A percentile compares a stretch with the other conserved stretches of the same genome.
Evolutionary conservation across 176 grass and related monocot genomes (phyloP).

Genomic region (Rhynchospora tenuis): DNA sequence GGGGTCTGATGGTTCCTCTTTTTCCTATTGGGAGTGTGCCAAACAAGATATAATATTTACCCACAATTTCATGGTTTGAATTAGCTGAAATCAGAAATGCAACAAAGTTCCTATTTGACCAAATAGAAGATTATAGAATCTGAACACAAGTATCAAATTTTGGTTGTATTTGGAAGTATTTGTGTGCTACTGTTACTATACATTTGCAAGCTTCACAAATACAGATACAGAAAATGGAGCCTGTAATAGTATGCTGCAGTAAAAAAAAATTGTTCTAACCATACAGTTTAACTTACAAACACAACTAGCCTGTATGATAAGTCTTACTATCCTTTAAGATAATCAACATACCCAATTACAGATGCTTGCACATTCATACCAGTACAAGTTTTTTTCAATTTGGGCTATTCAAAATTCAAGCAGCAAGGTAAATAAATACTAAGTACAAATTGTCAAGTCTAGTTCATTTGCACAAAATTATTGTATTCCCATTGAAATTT

Average conservation of each 20-base stretch:
- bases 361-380: neutral
- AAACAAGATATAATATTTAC: neutral
- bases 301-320: neutral
- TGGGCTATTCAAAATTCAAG: neutral
- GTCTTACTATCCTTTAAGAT: neutral
- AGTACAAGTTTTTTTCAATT: neutral
- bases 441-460: neutral
- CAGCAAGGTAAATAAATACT: neutral
- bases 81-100: neutral
- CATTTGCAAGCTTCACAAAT: neutral
- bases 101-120: neutral
- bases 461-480: neutral
- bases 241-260: neutral
- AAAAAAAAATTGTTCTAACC: neutral
- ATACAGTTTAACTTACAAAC: neutral
- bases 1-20: neutral
- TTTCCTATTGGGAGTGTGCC: neutral
- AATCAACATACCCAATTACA: neutral
- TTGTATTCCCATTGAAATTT: neutral
- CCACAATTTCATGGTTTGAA: neutral
- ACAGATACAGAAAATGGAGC: neutral
- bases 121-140: neutral
- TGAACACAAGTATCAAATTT: neutral
- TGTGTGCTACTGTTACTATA: neutral
- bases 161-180: neutral